phyloP scores from a whole-genome alignment of 768 basidiomycete species.

The Artomyces pyxidatus region DNA sequence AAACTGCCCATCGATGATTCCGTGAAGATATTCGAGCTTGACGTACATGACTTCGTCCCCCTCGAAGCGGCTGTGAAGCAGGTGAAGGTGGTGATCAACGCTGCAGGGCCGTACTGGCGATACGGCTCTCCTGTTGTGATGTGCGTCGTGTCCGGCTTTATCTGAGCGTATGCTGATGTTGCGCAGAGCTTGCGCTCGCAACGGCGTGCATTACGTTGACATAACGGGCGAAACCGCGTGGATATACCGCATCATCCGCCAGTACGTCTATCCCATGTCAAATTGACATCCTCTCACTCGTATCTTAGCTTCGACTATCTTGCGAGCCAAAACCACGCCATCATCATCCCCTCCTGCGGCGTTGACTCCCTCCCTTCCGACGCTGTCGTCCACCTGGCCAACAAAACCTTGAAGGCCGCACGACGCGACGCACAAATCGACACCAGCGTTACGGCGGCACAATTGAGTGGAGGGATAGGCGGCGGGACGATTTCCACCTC shows the following conservation, averaged over 20 bases:
- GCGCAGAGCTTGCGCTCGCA: slow-evolving; percentile 57
- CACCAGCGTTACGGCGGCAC: slow-evolving; percentile 48
- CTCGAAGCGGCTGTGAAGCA: slow-evolving; percentile 50
- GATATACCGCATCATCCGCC: slow-evolving; percentile 51
- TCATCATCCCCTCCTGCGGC: slow-evolving; percentile 75
- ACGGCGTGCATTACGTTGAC: slow-evolving; percentile 82
- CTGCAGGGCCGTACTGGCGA: slow-evolving; percentile 66
- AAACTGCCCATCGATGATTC: slow-evolving; percentile 4
- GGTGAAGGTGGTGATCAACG: slow-evolving; percentile 65
- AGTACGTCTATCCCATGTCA: slow-evolving; percentile 32
- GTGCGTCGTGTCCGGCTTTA: slow-evolving; percentile 29
- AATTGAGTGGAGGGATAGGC: slow-evolving; percentile 41
- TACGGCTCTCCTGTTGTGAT: slow-evolving; percentile 68
- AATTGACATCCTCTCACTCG: slow-evolving; percentile 3
- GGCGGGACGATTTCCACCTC: slow-evolving; percentile 51
- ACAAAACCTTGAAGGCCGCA: slow-evolving; percentile 53
- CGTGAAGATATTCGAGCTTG: slow-evolving; percentile 42
- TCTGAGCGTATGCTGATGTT: background rate
- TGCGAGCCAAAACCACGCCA: slow-evolving; percentile 60
- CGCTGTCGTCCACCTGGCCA: slow-evolving; percentile 56
- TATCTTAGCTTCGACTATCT: slow-evolving; percentile 45
- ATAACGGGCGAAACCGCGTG: slow-evolving; percentile 68
- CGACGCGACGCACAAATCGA: slow-evolving; percentile 33
- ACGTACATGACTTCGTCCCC: slow-evolving; percentile 45
- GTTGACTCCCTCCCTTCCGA: slow-evolving; percentile 78